Evolutionary conservation across 1,284 basidiomycete species (phyloP).

Genomic region (Heterobasidion annosum): DNA sequence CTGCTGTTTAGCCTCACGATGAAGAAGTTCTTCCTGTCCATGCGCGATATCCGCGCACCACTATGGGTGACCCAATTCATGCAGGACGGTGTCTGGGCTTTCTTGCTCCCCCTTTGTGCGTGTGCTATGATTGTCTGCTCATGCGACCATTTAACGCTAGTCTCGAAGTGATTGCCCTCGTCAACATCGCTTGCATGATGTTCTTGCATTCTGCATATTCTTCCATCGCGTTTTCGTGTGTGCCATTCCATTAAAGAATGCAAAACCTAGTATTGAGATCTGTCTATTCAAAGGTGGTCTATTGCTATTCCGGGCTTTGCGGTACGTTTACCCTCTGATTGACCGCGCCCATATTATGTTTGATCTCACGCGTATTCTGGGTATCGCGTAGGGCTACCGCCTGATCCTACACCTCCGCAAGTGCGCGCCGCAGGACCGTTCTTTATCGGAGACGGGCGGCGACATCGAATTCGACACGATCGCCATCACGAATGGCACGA

Average conservation of each 20-base stretch:
- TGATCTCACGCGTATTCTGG: neutral
- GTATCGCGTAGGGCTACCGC: neutral
- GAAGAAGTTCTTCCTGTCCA: slow-evolving; percentile 4
- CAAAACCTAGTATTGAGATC: neutral
- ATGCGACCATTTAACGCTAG: neutral
- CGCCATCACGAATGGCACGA: neutral
- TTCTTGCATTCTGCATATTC: slow-evolving; percentile 11
- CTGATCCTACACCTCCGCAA: slow-evolving; percentile 1
- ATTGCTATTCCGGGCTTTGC: slow-evolving; percentile 17
- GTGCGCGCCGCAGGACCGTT: neutral
- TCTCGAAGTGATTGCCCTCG: slow-evolving; percentile 11
- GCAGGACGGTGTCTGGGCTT: slow-evolving; percentile 19
- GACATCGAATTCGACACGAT: neutral
- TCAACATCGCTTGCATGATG: slow-evolving; percentile 14
- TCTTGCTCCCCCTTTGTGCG: slow-evolving; percentile 13
- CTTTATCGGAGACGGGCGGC: neutral
- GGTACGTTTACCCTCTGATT: neutral
- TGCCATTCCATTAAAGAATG: neutral
- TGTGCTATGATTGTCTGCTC: neutral
- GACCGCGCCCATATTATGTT: neutral
- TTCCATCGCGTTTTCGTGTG: slow-evolving; percentile 16
- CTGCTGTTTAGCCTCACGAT: neutral
- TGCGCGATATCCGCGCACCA: slow-evolving; percentile 17
- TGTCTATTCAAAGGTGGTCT: slow-evolving; percentile 13
- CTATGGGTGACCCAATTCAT: slow-evolving; percentile 16